A percentile compares a stretch with the other conserved stretches of the same genome.
These are phyloP conservation scores for Bolboschoenoplectus hybrid DNA, from an alignment of 202 grass and related monocot genomes.

Conservation along the genomic window DNA sequence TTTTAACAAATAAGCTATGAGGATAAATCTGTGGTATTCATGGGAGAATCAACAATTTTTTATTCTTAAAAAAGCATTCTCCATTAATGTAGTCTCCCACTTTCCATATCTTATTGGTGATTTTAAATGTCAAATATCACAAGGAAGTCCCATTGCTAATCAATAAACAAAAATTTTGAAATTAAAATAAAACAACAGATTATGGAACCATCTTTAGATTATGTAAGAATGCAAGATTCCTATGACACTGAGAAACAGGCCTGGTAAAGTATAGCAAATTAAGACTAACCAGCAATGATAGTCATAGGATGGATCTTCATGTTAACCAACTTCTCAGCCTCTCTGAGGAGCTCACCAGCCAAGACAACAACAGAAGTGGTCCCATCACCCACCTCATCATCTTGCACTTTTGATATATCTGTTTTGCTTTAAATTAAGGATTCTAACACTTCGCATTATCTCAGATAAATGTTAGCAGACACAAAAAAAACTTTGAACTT, in stretches of 20 bases:
- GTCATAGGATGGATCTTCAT: slow-evolving; percentile 99
- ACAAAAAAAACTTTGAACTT: neutral
- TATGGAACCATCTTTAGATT: neutral
- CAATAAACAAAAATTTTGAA: neutral
- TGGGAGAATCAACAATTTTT: neutral
- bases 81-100: neutral
- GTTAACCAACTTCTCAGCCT: slow-evolving; percentile 84
- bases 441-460: neutral
- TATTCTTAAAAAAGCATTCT: neutral
- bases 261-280: neutral
- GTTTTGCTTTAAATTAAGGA: slow-evolving; percentile 30
- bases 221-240: slow-evolving; percentile 20
- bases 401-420: slow-evolving; percentile 99
- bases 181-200: neutral
- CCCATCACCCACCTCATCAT: slow-evolving; percentile 97
- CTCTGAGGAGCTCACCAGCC: slow-evolving; percentile 87
- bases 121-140: neutral
- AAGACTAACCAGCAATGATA: slow-evolving; percentile 84
- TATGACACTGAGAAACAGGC: slow-evolving; percentile 5
- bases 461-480: slow-evolving; percentile 18
- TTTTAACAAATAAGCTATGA: neutral
- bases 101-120: neutral
- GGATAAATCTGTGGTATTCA: neutral
- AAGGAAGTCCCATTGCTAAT: neutral
- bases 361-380: slow-evolving; percentile 97